Percentiles rank a stretch among this genome's conserved stretches.
Evolutionary conservation across 495 filamentous ascomycete genomes (phyloP).

Genomic region (Hypoxylon rickii): DNA sequence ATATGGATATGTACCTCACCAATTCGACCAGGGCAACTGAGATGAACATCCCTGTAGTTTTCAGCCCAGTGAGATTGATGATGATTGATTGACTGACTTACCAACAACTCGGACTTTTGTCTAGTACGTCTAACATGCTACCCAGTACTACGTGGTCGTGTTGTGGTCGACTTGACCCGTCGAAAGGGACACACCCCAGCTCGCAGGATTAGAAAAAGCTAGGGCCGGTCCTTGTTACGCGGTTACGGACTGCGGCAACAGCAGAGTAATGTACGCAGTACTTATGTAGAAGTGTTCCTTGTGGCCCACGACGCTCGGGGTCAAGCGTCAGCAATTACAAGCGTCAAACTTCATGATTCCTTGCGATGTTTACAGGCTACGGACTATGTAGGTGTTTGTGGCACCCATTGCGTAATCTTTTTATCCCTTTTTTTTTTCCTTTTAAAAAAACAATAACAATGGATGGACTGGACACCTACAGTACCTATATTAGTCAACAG

Average conservation of each 20-base stretch:
- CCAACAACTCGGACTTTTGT: conserved; percentile 25
- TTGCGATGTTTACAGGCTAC: conserved; percentile 5
- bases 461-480: too few relatives aligned
- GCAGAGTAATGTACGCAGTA: too few relatives aligned
- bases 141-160: too few relatives aligned
- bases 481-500: too few relatives aligned
- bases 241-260: conserved; percentile 5
- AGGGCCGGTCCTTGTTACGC: conserved; percentile 13
- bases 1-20: too few relatives aligned
- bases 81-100: background rate
- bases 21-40: background rate
- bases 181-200: background rate
- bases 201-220: background rate
- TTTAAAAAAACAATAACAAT: too few relatives aligned
- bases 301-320: conserved; percentile 12
- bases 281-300: too few relatives aligned
- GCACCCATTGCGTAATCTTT: too few relatives aligned
- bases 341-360: conserved; percentile 9
- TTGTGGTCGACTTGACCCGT: conserved; percentile 10
- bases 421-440: too few relatives aligned
- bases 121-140: conserved; percentile 23
- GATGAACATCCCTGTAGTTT: conserved; percentile 16
- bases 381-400: conserved; percentile 18
- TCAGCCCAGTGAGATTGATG: conserved; percentile 26
- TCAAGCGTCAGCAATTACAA: conserved; percentile 18